These are phyloP conservation scores for Xylaria sp. DNA, from an alignment of 2,329 filamentous ascomycete species.

Conservation along the genomic window DNA sequence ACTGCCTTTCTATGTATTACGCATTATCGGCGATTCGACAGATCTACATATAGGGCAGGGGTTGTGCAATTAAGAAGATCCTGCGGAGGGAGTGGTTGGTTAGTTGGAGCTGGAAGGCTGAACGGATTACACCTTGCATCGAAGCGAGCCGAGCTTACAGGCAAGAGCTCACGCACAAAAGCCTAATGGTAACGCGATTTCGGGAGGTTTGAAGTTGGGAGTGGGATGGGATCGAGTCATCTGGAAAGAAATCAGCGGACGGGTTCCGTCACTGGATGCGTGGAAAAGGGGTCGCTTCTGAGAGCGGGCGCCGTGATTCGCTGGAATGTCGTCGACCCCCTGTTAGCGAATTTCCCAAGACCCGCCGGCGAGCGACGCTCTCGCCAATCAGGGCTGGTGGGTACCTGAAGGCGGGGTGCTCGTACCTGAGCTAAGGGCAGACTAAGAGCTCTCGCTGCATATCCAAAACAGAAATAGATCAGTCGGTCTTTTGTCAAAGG, in stretches of 20 bases:
- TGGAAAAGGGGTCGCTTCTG: slow-evolving; percentile 24
- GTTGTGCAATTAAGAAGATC: not conserved
- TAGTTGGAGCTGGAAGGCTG: not conserved
- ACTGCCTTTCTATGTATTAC: not conserved
- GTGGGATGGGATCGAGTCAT: slow-evolving; percentile 2
- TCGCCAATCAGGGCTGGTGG: slow-evolving; percentile 12
- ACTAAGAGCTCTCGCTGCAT: slow-evolving; percentile 16
- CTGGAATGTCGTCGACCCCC: not conserved
- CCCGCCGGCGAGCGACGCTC: not conserved
- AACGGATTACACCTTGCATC: not conserved
- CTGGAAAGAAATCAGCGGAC: not conserved
- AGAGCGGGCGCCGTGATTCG: slow-evolving; percentile 9
- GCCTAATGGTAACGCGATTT: too few species aligned
- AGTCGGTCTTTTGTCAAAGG: too few species aligned
- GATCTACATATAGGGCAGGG: not conserved
- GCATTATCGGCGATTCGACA: not conserved
- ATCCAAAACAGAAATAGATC: slow-evolving; percentile 26
- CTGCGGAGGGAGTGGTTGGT: not conserved
- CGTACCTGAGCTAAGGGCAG: too few species aligned
- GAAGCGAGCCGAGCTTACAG: not conserved
- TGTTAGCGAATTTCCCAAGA: slow-evolving; percentile 14
- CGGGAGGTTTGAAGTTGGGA: too few species aligned
- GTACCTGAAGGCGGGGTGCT: slow-evolving; percentile 18
- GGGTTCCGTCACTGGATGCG: slow-evolving; percentile 17
- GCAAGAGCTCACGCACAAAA: too few species aligned